Evolutionary conservation across 495 filamentous ascomycete species (phyloP).

Genomic region (Pseudotulostoma volvatum): DNA sequence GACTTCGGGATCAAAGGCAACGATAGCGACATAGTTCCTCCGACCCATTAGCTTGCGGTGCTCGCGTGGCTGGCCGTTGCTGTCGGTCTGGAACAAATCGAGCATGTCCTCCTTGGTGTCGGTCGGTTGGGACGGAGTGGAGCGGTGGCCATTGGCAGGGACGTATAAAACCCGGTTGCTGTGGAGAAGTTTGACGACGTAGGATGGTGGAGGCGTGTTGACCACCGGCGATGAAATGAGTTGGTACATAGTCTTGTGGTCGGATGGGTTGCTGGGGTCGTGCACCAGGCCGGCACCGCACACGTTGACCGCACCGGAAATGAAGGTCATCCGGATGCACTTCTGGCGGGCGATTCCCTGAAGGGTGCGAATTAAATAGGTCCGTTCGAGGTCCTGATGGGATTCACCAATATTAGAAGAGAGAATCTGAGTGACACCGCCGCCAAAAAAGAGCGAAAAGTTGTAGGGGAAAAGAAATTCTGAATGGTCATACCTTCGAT

Average conservation of each 20-base stretch:
- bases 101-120: slow-evolving; percentile 99
- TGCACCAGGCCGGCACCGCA: slow-evolving; percentile 89
- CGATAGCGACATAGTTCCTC: slow-evolving; percentile 85
- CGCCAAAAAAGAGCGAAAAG: not conserved
- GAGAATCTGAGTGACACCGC: no score
- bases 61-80: slow-evolving; percentile 63
- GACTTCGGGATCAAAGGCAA: slow-evolving; percentile 79
- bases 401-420: slow-evolving; percentile 12
- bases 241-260: slow-evolving; percentile 99
- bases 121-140: slow-evolving; percentile 26
- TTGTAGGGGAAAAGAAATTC: no score
- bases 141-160: slow-evolving; percentile 77
- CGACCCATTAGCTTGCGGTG: slow-evolving; percentile 80
- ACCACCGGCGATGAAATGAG: slow-evolving; percentile 85
- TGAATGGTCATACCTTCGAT: slow-evolving; percentile 51
- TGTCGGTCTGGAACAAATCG: slow-evolving; percentile 91
- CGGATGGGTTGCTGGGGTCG: slow-evolving; percentile 73
- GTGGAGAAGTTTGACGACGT: slow-evolving; percentile 85
- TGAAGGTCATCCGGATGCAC: slow-evolving; percentile 86
- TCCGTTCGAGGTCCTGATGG: slow-evolving; percentile 69
- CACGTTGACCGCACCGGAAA: slow-evolving; percentile 82
- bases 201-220: slow-evolving; percentile 65
- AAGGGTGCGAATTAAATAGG: slow-evolving; percentile 87
- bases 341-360: slow-evolving; percentile 91
- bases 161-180: slow-evolving; percentile 74